A percentile compares a stretch with the other conserved stretches of the same genome.
Conservation (phyloP, 345 rosid species). For the Citrus maxima region DNA sequence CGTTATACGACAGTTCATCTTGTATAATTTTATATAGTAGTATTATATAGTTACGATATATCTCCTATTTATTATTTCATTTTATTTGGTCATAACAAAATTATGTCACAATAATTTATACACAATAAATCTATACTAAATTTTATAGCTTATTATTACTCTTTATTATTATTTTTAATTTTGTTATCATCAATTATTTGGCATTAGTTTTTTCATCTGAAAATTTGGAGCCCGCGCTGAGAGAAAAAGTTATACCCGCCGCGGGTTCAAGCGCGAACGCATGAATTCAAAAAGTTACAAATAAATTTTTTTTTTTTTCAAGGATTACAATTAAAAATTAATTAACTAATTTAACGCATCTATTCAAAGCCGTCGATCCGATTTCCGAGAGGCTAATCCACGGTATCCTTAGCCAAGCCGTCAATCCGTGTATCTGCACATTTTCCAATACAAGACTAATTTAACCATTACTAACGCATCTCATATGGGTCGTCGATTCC, state of each 20-base stretch:
- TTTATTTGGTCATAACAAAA: too few species aligned
- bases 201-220: too few species aligned
- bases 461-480: background rate
- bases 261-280: background rate
- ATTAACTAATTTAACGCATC: background rate
- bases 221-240: background rate
- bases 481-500: background rate
- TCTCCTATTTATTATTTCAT: too few species aligned
- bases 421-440: background rate
- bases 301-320: too few species aligned
- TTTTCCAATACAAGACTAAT: background rate
- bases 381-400: background rate
- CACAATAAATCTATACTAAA: too few species aligned
- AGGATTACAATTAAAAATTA: too few species aligned
- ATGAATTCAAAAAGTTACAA: background rate
- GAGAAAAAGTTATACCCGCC: background rate
- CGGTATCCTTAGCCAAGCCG: background rate
- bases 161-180: too few species aligned
- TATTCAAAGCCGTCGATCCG: background rate
- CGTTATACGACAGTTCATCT: fast-evolving
- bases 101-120: too few species aligned
- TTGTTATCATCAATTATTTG: too few species aligned
- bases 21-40: too few species aligned
- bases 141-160: too few species aligned
- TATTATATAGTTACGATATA: too few species aligned